Evolutionary conservation across 2,329 filamentous ascomycete genomes (phyloP).

Genomic region (Epichloe scottii): DNA sequence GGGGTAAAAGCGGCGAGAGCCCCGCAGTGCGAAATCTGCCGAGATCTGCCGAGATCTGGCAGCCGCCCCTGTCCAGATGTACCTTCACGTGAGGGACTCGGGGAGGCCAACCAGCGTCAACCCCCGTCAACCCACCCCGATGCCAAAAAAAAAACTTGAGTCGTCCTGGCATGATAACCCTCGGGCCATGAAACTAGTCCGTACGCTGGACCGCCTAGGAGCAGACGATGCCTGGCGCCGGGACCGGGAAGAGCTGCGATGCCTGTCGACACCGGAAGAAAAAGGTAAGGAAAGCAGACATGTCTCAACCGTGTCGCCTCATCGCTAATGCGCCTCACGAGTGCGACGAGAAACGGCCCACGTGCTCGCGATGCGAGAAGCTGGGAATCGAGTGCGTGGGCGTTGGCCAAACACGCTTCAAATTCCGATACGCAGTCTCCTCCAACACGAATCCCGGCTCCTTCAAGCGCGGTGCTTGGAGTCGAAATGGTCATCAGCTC

Average conservation of each 20-base stretch:
- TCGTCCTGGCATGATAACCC: background rate
- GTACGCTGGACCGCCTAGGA: background rate
- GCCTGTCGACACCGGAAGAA: conserved; percentile 1
- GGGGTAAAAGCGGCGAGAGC: too few relatives aligned
- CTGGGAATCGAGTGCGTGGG: background rate
- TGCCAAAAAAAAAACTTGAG: too few relatives aligned
- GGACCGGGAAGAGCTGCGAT: background rate
- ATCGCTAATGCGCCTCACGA: background rate
- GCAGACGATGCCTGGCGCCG: background rate
- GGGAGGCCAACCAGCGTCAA: too few relatives aligned
- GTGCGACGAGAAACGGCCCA: conserved; percentile 3
- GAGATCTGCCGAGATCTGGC: too few relatives aligned
- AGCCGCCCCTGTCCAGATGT: too few relatives aligned
- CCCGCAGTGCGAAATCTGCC: too few relatives aligned
- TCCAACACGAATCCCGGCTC: background rate
- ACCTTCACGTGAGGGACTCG: too few relatives aligned
- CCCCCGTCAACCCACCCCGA: too few relatives aligned
- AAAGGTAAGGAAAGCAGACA: background rate
- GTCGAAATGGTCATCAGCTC: background rate
- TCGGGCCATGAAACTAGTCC: background rate
- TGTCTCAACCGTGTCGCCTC: too few relatives aligned
- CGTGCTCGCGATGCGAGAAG: background rate
- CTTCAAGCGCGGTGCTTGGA: background rate
- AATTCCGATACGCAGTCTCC: background rate
- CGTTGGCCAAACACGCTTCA: background rate